Conservation (phyloP, 495 filamentous ascomycete species). For the Aspergillus sclerotioniger region DNA sequence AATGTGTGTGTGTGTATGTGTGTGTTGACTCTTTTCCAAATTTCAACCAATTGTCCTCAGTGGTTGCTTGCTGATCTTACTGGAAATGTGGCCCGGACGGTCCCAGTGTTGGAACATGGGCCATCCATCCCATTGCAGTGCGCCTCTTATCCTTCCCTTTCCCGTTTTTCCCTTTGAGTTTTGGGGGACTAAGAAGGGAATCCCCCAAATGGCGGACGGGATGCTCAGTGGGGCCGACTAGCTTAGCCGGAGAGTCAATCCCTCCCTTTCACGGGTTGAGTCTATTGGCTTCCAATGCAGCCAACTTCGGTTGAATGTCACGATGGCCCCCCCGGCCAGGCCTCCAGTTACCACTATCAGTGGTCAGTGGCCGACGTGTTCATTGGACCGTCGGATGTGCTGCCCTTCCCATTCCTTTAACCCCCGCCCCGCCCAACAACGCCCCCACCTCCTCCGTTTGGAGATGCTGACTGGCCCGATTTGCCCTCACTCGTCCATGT, state of each 20-base stretch:
- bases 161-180: slow-evolving; percentile 6
- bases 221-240: slow-evolving; percentile 24
- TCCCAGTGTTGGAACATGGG: not conserved
- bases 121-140: too few species aligned
- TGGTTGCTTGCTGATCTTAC: slow-evolving; percentile 14
- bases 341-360: slow-evolving; percentile 11
- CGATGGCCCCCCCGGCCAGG: slow-evolving; percentile 3
- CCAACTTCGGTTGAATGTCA: slow-evolving; percentile 17
- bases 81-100: not conserved
- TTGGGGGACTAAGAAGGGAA: slow-evolving; percentile 11
- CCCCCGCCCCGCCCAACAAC: slow-evolving; percentile 5
- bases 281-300: slow-evolving; percentile 19
- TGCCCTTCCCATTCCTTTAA: not conserved
- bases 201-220: slow-evolving; percentile 26
- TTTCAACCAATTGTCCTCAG: not conserved
- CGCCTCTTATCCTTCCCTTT: slow-evolving; percentile 3
- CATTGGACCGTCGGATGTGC: slow-evolving; percentile 4
- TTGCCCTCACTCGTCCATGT: slow-evolving; percentile 16
- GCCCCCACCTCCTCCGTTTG: slow-evolving; percentile 16
- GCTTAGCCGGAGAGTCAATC: slow-evolving; percentile 25
- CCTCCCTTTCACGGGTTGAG: slow-evolving; percentile 17
- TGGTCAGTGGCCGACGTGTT: not conserved
- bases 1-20: too few species aligned
- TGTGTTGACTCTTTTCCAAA: too few species aligned
- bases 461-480: slow-evolving; percentile 13